Evolutionary conservation across 2,329 filamentous ascomycete genomes (phyloP).

Genomic region (Fusarium palustre): DNA sequence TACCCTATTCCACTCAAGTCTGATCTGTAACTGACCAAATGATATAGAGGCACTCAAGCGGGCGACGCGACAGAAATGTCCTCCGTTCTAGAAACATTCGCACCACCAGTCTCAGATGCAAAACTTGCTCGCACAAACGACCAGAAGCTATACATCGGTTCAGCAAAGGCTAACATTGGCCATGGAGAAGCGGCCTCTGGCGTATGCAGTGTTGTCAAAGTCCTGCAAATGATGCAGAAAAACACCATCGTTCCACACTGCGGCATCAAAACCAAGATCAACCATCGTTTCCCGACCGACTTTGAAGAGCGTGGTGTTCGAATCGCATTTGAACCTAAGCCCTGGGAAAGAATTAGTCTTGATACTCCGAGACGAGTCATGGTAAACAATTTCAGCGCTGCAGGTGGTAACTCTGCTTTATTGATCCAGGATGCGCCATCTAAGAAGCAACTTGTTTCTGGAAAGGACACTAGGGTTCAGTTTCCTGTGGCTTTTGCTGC

Average conservation of each 20-base stretch:
- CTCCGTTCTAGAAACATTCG: conserved; percentile 73
- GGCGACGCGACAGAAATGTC: conserved; percentile 87
- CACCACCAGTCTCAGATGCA: conserved; percentile 44
- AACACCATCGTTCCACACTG: conserved; percentile 62
- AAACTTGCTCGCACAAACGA: conserved; percentile 17
- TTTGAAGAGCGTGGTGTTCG: conserved; percentile 57
- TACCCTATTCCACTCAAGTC: too few species aligned
- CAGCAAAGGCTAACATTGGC: conserved; percentile 74
- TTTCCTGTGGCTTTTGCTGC: conserved; percentile 27
- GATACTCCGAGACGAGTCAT: conserved; percentile 61
- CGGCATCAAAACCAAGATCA: conserved; percentile 64
- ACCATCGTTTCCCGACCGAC: conserved; percentile 57
- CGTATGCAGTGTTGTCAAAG: conserved; percentile 66
- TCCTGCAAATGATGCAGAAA: conserved; percentile 62
- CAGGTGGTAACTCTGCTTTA: conserved; percentile 77
- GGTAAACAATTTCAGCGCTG: conserved; percentile 78
- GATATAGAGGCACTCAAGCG: conserved; percentile 81
- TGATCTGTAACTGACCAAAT: too few species aligned
- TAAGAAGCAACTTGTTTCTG: conserved; percentile 48
- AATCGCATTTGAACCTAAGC: conserved; percentile 65
- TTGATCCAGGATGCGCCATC: conserved; percentile 67
- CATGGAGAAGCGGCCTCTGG: conserved; percentile 74
- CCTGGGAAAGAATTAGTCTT: conserved; percentile 55
- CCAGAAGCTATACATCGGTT: conserved; percentile 65
- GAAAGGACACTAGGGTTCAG: conserved; percentile 53